Conservation (phyloP, 2,329 filamentous ascomycete species). For the Nothomitra cinnamomea region DNA sequence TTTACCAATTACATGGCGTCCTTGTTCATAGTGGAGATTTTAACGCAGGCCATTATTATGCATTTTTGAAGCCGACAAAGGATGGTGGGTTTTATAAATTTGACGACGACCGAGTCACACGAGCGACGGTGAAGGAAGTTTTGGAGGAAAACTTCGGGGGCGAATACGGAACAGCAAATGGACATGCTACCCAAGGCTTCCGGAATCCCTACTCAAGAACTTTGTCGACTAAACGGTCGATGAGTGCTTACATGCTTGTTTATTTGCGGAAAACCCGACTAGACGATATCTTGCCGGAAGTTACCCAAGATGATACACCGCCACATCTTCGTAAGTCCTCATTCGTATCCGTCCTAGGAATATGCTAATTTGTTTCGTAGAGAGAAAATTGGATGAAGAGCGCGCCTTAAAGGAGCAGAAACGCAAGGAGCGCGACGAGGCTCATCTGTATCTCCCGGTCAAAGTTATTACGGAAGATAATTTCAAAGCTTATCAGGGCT, state of each 20-base stretch:
- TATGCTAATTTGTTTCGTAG: conserved; percentile 24
- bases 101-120: conserved; percentile 94
- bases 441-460: conserved; percentile 78
- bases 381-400: conserved; percentile 66
- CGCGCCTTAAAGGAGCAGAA: conserved; percentile 56
- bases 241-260: conserved; percentile 97
- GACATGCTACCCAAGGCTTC: conserved; percentile 29
- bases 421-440: conserved; percentile 80
- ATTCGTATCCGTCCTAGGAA: not conserved
- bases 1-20: conserved; percentile 86
- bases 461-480: conserved; percentile 68
- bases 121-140: conserved; percentile 77
- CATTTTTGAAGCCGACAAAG: conserved; percentile 84
- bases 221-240: conserved; percentile 47
- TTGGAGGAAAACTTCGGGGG: conserved; percentile 95
- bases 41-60: conserved; percentile 96
- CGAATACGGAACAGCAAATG: conserved; percentile 50
- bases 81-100: conserved; percentile 94
- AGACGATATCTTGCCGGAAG: conserved; percentile 64
- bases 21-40: conserved; percentile 92
- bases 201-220: conserved; percentile 48
- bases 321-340: conserved; percentile 51
- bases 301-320: conserved; percentile 64
- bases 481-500: conserved; percentile 66
- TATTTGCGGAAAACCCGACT: conserved; percentile 79